Conservation (phyloP, 345 rosid species). For the Corchorus olitorius region DNA sequence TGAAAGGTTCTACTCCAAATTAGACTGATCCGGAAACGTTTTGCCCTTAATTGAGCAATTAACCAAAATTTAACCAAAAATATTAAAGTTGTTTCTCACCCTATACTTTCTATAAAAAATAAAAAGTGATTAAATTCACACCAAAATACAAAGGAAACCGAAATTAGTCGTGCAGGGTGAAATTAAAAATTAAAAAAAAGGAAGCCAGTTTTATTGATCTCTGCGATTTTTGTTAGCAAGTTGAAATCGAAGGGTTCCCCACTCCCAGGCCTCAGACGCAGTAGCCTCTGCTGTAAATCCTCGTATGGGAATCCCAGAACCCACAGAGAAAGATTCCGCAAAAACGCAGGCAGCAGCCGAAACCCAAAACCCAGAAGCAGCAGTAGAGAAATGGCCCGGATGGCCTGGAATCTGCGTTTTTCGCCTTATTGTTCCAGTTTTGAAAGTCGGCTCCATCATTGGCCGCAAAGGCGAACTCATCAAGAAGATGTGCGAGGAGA, state of each 20-base stretch:
- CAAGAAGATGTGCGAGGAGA: conserved; percentile 92
- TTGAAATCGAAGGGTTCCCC: not conserved
- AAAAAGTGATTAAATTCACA: too few species aligned
- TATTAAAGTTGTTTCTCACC: too few species aligned
- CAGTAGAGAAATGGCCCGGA: conserved; percentile 73
- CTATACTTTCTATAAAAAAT: too few species aligned
- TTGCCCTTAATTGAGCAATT: too few species aligned
- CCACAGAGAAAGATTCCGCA: not conserved
- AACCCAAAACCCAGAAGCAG: not conserved
- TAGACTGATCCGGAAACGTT: too few species aligned
- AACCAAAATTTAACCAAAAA: too few species aligned
- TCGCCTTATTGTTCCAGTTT: conserved; percentile 73
- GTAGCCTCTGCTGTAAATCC: not conserved
- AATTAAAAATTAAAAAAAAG: too few species aligned
- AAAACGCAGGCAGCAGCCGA: not conserved
- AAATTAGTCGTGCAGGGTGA: too few species aligned
- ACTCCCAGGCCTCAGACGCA: not conserved
- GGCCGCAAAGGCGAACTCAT: conserved; percentile 87
- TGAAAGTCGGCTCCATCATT: conserved; percentile 79
- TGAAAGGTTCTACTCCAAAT: too few species aligned
- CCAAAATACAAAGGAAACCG: too few species aligned
- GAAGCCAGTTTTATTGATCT: not conserved
- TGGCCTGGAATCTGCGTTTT: conserved; percentile 92
- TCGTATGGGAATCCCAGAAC: not conserved
- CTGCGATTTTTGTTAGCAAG: not conserved